phyloP scores from a whole-genome alignment of 176 grass and related monocot genomes.

The Panicum miliaceum region DNA sequence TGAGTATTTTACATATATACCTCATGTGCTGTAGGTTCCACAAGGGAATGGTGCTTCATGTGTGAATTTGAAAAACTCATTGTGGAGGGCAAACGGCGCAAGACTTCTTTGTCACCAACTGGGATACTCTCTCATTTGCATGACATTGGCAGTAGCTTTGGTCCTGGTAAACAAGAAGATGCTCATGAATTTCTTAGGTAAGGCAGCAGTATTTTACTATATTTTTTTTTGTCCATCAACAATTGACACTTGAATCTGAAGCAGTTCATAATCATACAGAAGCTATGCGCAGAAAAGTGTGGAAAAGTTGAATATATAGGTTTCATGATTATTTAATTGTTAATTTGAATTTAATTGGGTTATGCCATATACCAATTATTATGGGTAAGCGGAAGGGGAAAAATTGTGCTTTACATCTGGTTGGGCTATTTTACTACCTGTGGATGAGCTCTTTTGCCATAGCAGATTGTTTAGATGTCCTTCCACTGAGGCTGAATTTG shows the following conservation, averaged over 20 bases:
- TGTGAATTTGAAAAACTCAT: conserved; percentile 93
- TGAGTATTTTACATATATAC: conserved; percentile 29
- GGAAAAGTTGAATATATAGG: conserved; percentile 3
- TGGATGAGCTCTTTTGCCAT: conserved; percentile 2
- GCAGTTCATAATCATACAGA: conserved; percentile 9
- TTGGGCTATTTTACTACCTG: conserved; percentile 6
- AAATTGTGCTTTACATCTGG: neutral
- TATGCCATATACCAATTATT: conserved; percentile 18
- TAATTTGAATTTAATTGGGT: neutral
- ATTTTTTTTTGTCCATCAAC: conserved; percentile 20
- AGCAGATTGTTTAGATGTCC: neutral
- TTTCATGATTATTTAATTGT: neutral
- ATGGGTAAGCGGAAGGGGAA: conserved; percentile 18
- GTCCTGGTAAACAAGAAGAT: conserved; percentile 87
- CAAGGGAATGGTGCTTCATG: conserved; percentile 89
- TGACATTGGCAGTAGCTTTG: conserved; percentile 76
- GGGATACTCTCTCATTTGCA: conserved; percentile 80
- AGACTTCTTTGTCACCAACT: conserved; percentile 66
- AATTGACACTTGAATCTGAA: conserved; percentile 17
- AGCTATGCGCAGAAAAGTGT: conserved; percentile 1
- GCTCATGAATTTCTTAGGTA: conserved; percentile 99
- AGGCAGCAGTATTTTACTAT: conserved; percentile 18
- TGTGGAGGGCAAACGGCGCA: conserved; percentile 61
- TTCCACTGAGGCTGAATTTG: neutral
- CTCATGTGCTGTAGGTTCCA: conserved; percentile 55